Base-by-base conservation (phyloP, 331 rosid species). In the Malus hybrid region DNA sequence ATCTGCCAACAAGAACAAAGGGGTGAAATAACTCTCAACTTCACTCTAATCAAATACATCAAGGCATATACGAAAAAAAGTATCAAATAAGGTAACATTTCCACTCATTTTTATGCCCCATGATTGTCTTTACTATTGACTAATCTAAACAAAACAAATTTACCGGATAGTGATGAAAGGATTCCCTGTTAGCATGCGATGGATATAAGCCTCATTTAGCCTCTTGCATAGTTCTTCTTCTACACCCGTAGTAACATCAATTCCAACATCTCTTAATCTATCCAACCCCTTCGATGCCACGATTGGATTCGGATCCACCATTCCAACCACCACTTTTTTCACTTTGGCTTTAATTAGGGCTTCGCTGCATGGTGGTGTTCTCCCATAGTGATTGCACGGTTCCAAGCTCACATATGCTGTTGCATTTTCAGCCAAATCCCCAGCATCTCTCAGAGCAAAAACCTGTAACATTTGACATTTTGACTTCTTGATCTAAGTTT, bases 331-430 rank as follows among this genome's bases (percentile, higher is more conserved):
- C 33, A 94, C 97, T 71, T 81, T 87, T 72, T 85, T 87, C 79
- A 94, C 88, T 87, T 77, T 91, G 78, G 96, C 97, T 83, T 85
- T 87, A 54, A 91, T 82, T n/a, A 94, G 75, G 52, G 97, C 97
- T 79, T 94, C 95, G 27, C 93, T 86, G 71, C 96, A 94, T 12
- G 98, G 98, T 5, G 97, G 96, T 73, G 98, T 91, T 83, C 95
- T 90, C 61, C 98, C 98, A 74, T 83, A 85, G 83, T 94, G 98
- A 70, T 91, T 94, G 70, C 98, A 93, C 69, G 98, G 98, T 74
- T 93, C 98, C 84, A 93, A 82, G 82, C 87, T 93, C 72, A 93
- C 97, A 85, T 91, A 94, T 59, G 97, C 96, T 1, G 95, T 91
- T 19, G 92, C 95, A 31, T 84, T 85, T 76, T 91, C 95, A 1